Base-by-base conservation (phyloP, 1,139 yeast genomes). In the Kurtzmaniella quercitrusa region DNA sequence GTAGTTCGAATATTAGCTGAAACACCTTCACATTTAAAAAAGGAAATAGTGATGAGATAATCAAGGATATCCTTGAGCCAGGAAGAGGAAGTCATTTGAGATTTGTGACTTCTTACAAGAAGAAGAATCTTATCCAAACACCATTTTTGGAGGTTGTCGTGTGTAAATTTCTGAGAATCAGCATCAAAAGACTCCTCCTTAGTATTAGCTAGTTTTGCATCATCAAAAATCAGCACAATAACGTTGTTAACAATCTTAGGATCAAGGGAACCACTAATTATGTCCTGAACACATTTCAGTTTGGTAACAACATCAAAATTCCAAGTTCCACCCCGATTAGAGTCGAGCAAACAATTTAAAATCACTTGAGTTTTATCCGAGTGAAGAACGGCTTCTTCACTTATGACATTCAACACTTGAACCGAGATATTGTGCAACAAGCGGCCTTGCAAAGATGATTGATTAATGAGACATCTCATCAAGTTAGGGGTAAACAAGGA, bases 241-340 rank as follows among this genome's bases (percentile, higher is more conserved):
- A 61, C 51, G n/a, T 54, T 56, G 22, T 55, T 55, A 16, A 65
- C 49, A 16, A 54, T 48, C 2, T 47, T 45, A 4, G 58, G 60
- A 8, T 40, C 36, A 6, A 48, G 51, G 42, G 47, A 47, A 22
- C 52, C 54, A 23, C 50, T 51, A 32, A 76, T 61, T 42, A 48
- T 65, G 41, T 46, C 78, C 42, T 80, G 83, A 12, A 80, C 66
- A 0, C 89, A 78, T 57, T 83, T 87, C 0, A 93, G 69, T 55
- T 85, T 88, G 3, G 96, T 85, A 26, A 86, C 60, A 47, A 78
- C 73, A 60, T 93, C 98, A 63, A 91, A 89, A 50, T 82, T 82
- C 76, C 77, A 71, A 39, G 84, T 70, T 3, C 86, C 80, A 8
- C 88, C 86, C 38, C 62, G 60, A 2, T 64, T 56, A 36, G 79